Evolutionary conservation across 345 rosid genomes (phyloP), one percentile per base, ranked within the genome.

Genomic region (Camelina hispida): DNA sequence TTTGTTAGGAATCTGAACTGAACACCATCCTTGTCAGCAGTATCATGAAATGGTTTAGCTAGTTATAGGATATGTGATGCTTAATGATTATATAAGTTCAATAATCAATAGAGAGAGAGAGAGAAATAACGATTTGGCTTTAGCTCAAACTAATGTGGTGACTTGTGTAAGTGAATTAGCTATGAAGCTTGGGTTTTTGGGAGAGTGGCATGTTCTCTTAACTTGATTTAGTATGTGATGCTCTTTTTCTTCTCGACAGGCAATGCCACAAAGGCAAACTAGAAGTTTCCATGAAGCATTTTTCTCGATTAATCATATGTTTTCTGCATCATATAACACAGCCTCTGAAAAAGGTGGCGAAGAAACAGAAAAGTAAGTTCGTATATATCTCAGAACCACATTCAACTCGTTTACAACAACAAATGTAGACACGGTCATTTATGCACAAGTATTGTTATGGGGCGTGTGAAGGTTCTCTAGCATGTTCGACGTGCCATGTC

Each of bases 401-500:
- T 28, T 60, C 42, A 59, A 28, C 51, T 54, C 17, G 12, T 34
- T 40, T 47, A 15, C 35, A 47, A 47, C 7, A 66, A 38, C 3
- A 63, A 20, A 8, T 65, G 81, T 64, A 14, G 17, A 54, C 51
- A 22, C 4, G 5, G 7, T 47, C 1, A 2, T 9, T 64, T 16
- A 18, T 14, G 4, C 23, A n/a, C 16, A 5, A 14, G 10, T 34
- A 12, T 47, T 22, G 12, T 30, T 1, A n/a, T n/a, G 97, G 97
- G 72, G 97, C 97, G 52, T 94, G 98, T 69, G 98, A 94, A 76
- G 87, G 86, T 58, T 95, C 99, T 18, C 93, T 95, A 62, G 99
- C 99, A 2, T 95, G 99, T 68, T 95, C 97, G 25, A 95, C 99
- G 3, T 95, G 97, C 79, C 97, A 92, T 70, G 88, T 94, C 63